Base-by-base conservation (phyloP, 2,329 filamentous ascomycete genomes). In the Coniochaeta sp. region DNA sequence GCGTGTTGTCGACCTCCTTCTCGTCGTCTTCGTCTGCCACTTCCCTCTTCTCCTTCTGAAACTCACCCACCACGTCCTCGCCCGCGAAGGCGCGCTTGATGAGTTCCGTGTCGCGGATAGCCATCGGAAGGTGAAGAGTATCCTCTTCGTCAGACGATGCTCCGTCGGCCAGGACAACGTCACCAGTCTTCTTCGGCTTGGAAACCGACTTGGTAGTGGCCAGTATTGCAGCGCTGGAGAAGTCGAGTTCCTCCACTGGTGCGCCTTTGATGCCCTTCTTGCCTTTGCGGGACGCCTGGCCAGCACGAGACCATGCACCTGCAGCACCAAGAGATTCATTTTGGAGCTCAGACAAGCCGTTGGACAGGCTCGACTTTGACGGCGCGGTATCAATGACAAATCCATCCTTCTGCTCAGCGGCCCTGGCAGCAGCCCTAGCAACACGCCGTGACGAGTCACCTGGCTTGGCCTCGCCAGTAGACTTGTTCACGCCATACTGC, bases 1-100 rank as follows among this genome's bases (percentile, higher is more conserved):
- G 81, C n/a, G 90, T 89, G 65, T 89, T 89, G 71, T 93, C 91
- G 33, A 92, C 76, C 60, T 91, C 78, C 74, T 95, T 89, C 70
- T 96, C 90, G 66, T 89, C 91, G 72, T 97, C 92, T 19, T 90
- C 89, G 33, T 84, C 81, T 19, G 86, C 84, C 1, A 84, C 79
- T 57, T 85, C 84, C 17, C 80, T 81, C 76, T 98, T 98, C 70
- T 98, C 93, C 40, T 81, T 81, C 61, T 85, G 84, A 70, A 98
- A 99, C 43, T 92, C 87, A 54, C 84, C 84, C 9, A 89, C 86
- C 1, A 96, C 90, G 71, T 96, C 90, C 67, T 93, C 86, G 47
- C 91, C 92, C 1, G 93, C 93, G 72, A 99, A 97, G 5, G 91
- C 93, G 65, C 87, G 83, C 64, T 89, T 87, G 60, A 96, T 87